Conservation (phyloP, 1,284 basidiomycete species). For the Filobasidium uniguttulatum region DNA sequence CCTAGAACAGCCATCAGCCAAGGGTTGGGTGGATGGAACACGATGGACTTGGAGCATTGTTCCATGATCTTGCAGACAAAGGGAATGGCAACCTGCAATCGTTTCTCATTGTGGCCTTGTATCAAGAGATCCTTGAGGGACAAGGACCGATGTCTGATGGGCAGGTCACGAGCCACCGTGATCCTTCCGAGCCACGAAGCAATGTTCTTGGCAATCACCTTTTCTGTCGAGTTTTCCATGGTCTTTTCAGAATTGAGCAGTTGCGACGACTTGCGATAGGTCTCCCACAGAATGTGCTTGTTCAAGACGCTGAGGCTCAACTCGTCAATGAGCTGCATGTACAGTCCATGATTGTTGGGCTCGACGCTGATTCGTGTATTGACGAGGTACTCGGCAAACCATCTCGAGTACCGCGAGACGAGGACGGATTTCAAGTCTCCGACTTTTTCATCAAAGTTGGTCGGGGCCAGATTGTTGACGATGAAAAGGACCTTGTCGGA, state of each 20-base stretch:
- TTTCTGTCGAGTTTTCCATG: conserved; percentile 68
- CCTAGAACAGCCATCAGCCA: conserved; percentile 94
- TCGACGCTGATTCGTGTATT: conserved; percentile 91
- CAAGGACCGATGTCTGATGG: conserved; percentile 84
- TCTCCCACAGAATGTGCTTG: conserved; percentile 81
- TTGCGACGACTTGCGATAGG: conserved; percentile 67
- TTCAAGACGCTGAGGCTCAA: conserved; percentile 53
- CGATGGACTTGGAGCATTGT: conserved; percentile 71
- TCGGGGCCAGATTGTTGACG: conserved; percentile 92
- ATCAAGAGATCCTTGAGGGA: conserved; percentile 93
- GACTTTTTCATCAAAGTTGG: conserved; percentile 79
- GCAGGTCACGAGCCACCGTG: conserved; percentile 80
- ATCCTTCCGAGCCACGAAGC: conserved; percentile 90
- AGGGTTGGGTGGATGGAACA: conserved; percentile 93
- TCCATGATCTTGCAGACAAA: conserved; percentile 97
- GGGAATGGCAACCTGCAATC: conserved; percentile 87
- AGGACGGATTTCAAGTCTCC: conserved; percentile 69
- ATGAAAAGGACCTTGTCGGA: conserved; percentile 96
- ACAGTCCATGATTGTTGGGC: conserved; percentile 92
- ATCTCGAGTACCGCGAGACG: conserved; percentile 66
- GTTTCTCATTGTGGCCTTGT: conserved; percentile 85
- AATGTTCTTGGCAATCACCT: conserved; percentile 81
- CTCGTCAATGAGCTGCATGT: conserved; percentile 81
- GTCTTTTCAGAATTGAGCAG: conserved; percentile 89
- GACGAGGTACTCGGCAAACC: conserved; percentile 97